These are phyloP conservation scores for Vicia faba DNA, from an alignment of 306 rosid species.

Conservation along the genomic window DNA sequence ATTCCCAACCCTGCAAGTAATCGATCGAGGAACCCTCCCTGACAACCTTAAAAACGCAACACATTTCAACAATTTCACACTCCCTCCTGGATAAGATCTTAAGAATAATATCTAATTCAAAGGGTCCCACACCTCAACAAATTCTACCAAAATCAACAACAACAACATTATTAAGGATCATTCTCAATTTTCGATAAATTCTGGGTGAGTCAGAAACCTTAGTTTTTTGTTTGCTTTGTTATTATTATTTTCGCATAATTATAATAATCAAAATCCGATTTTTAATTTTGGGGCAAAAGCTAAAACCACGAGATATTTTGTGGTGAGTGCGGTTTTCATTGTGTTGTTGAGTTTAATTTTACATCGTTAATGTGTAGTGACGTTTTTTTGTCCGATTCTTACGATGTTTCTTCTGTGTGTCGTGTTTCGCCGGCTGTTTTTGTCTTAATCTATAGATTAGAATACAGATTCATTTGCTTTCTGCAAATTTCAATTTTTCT, in stretches of 20 bases:
- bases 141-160: conserved; percentile 1
- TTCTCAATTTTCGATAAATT: background rate
- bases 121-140: conserved; percentile 43
- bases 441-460: conserved; percentile 28
- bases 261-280: conserved; percentile 31
- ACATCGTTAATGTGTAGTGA: conserved; percentile 24
- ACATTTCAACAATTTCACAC: conserved; percentile 8
- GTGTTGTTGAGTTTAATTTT: conserved; percentile 31
- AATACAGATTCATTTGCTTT: conserved; percentile 24
- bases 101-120: conserved; percentile 26
- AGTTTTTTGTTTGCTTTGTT: conserved; percentile 9
- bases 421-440: conserved; percentile 43
- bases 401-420: conserved; percentile 39
- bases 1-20: conserved; percentile 28
- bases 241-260: background rate
- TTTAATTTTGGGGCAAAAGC: conserved; percentile 13
- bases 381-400: conserved; percentile 37
- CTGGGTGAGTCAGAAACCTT: conserved; percentile 35
- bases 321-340: conserved; percentile 47
- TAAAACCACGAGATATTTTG: conserved; percentile 30
- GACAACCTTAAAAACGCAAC: background rate
- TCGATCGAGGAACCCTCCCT: background rate
- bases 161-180: conserved; percentile 4
- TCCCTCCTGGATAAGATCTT: conserved; percentile 54
- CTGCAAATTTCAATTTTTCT: conserved; percentile 19